Percentiles rank a stretch among this genome's conserved stretches.
These are phyloP conservation scores for Pseudogymnoascus sp. DNA, from an alignment of 2,329 filamentous ascomycete species.

Conservation along the genomic window DNA sequence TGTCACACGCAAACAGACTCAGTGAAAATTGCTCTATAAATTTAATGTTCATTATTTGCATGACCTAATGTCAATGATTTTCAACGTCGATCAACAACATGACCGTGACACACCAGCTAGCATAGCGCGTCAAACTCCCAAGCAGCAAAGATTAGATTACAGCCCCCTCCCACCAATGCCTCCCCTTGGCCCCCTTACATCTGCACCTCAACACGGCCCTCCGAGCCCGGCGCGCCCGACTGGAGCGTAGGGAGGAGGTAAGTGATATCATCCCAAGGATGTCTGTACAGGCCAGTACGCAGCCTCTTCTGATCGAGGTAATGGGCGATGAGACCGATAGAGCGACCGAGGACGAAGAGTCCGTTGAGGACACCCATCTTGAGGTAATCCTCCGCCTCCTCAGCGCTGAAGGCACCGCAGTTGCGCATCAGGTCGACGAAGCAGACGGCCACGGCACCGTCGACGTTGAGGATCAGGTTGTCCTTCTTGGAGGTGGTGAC, in stretches of 20 bases:
- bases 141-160: conserved; percentile 6
- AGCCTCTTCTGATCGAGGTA: conserved; percentile 99
- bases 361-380: conserved; percentile 99
- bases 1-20: background rate
- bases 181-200: conserved; percentile 35
- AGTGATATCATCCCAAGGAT: conserved; percentile 98
- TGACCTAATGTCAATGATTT: conserved; percentile 5
- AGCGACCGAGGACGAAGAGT: conserved; percentile 94
- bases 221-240: conserved; percentile 62
- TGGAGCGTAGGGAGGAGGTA: conserved; percentile 82
- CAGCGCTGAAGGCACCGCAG: conserved; percentile 90
- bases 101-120: conserved; percentile 1
- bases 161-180: background rate
- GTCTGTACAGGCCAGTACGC: conserved; percentile 95
- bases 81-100: background rate
- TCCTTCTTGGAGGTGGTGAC: conserved; percentile 99
- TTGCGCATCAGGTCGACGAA: conserved; percentile 97
- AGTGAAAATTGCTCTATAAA: background rate
- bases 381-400: conserved; percentile 98
- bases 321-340: conserved; percentile 98
- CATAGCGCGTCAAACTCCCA: conserved; percentile 5
- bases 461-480: conserved; percentile 98
- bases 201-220: conserved; percentile 85
- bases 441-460: conserved; percentile 96
- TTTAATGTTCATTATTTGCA: conserved; percentile 5